Base-by-base conservation (phyloP, 768 basidiomycete species). In the Pleurotus tuber-regium region DNA sequence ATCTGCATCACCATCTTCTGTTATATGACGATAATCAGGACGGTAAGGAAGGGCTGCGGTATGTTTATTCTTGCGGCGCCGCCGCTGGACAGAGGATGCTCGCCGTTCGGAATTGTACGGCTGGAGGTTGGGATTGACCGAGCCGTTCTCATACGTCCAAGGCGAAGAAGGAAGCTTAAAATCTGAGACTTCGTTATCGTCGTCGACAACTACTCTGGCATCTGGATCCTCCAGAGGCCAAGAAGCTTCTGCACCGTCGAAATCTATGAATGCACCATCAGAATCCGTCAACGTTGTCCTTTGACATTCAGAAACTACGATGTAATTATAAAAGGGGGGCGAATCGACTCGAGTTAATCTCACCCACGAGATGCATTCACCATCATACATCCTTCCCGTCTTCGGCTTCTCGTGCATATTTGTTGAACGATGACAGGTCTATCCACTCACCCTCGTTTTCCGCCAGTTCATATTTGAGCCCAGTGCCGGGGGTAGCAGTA, bases 71-170 rank as follows among this genome's bases (percentile, higher is more conserved):
- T 59, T 39, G 35, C 56, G 61, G 48, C 64, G 51, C 38, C 61
- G 61, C 40, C 58, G 56, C 16, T 62, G 53, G 28, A 54, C 54
- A 42, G 64, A 50, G 33, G 50, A 23, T 36, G 50, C 23, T 50
- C 73, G 73, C 26, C 64, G 58, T 33, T 61, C 66, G 14, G 74
- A 59, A 55, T 82, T 87, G 31, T 80, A 83, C 0, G 92, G 85
- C 31, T 71, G 73, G 8, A 96, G 80, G 30, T 72, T 62, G 5
- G 94, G 94, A 62, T 97, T 97, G 11, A 94, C 61, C 11, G 75
- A 70, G 16, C 74, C 86, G 46, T 88, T 86, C 56, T 87, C 84
- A 61, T 90, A 96, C 11, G 92, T 92, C 86, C 93, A 97, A 4
- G 94, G 92, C 4, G 82, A 83, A 19, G 74, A 65, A 1, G 82